phyloP scores from a whole-genome alignment of 257 asterid genomes.

The Solanum dulcamara region DNA sequence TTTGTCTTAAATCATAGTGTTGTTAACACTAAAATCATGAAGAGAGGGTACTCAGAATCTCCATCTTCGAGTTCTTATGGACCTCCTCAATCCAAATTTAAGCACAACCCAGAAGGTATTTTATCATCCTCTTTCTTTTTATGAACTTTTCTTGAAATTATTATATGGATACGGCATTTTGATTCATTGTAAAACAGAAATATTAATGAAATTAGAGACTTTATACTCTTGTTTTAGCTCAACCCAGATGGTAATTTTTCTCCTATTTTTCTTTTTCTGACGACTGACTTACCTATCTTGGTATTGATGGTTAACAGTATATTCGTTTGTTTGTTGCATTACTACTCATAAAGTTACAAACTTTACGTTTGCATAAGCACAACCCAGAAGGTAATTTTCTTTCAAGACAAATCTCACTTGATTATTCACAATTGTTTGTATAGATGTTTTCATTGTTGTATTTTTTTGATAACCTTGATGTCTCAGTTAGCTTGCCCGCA shows the following conservation, averaged over 20 bases:
- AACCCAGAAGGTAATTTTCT: background rate
- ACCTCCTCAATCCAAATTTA: constrained; percentile 76
- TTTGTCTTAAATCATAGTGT: background rate
- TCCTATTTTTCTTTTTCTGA: background rate
- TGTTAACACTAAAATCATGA: constrained; percentile 27
- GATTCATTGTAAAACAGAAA: no score
- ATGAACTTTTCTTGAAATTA: background rate
- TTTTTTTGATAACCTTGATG: background rate
- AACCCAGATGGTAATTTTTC: background rate
- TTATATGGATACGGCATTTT: background rate
- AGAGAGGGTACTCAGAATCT: constrained; percentile 69
- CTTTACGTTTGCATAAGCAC: background rate
- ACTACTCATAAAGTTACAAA: background rate
- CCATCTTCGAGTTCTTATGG: constrained; percentile 59
- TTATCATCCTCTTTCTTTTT: background rate
- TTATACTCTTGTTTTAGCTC: background rate
- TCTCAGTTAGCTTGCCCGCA: background rate
- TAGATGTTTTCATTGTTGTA: background rate
- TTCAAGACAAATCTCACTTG: background rate
- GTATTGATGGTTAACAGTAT: background rate
- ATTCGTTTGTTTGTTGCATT: constrained; percentile 1
- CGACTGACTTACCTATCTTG: background rate
- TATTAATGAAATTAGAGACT: constrained; percentile 1
- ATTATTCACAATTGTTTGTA: background rate
- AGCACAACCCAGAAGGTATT: constrained; percentile 60